phyloP scores from a whole-genome alignment of 2,329 filamentous ascomycete species.

The Chaetomium sp. region DNA sequence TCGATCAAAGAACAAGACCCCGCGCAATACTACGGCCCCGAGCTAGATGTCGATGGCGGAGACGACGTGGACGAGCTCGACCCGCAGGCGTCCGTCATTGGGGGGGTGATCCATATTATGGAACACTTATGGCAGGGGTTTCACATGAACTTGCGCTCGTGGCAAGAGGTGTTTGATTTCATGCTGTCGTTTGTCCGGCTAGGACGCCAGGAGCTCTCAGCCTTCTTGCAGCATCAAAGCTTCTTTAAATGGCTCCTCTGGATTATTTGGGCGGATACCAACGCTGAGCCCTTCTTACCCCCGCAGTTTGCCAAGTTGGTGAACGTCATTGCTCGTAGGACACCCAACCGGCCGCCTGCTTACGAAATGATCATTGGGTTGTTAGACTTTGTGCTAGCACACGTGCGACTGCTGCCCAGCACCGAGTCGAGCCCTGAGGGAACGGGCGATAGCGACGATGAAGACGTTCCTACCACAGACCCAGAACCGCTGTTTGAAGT shows the following conservation, averaged over 20 bases:
- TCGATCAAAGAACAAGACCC: conserved; percentile 46
- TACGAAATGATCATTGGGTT: conserved; percentile 49
- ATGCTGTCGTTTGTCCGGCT: conserved; percentile 59
- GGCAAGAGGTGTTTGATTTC: conserved; percentile 72
- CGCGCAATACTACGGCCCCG: conserved; percentile 37
- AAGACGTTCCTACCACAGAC: conserved; percentile 31
- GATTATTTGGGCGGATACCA: conserved; percentile 54
- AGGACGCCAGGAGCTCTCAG: conserved; percentile 50
- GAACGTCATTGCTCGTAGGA: conserved; percentile 44
- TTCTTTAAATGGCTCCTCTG: conserved; percentile 54
- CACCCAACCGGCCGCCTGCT: conserved; percentile 43
- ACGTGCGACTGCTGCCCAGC: conserved; percentile 27
- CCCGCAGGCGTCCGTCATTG: conserved; percentile 29
- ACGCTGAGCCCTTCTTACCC: conserved; percentile 38
- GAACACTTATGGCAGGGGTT: conserved; percentile 56
- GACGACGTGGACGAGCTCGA: conserved; percentile 30
- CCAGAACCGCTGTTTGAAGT: conserved; percentile 36
- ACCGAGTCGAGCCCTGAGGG: conserved; percentile 30
- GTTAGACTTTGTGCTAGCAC: conserved; percentile 38
- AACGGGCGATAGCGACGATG: conserved; percentile 34
- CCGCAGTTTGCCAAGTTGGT: conserved; percentile 51
- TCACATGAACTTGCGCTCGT: conserved; percentile 56
- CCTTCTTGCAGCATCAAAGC: conserved; percentile 50
- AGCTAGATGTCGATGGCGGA: conserved; percentile 24
- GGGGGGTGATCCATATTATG: conserved; percentile 42